A percentile compares a stretch with the other conserved stretches of the same genome.
These are phyloP conservation scores for Gigaspora rosea DNA, from an alignment of 192 early-diverging fungal genomes.

Conservation along the genomic window DNA sequence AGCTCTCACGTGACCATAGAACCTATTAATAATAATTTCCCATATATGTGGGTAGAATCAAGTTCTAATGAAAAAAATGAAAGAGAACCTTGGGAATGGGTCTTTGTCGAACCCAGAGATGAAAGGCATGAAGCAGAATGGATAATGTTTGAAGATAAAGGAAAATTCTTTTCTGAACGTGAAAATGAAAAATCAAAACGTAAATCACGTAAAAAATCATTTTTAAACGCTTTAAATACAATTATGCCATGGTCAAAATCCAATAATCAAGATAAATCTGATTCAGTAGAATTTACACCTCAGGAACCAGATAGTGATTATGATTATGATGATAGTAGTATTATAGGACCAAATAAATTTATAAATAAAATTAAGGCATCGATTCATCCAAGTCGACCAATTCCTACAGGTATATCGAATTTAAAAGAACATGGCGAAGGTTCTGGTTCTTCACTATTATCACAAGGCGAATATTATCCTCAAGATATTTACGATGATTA, in stretches of 20 bases:
- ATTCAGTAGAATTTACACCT: background rate
- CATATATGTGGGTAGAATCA: slow-evolving; percentile 28
- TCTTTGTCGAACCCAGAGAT: slow-evolving; percentile 23
- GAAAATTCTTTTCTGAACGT: background rate
- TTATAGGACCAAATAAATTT: background rate
- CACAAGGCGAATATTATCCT: background rate
- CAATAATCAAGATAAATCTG: background rate
- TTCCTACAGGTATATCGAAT: background rate
- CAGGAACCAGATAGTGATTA: background rate
- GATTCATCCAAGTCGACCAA: background rate
- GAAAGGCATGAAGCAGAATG: slow-evolving; percentile 18
- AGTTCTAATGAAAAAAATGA: background rate
- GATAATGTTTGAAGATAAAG: slow-evolving; percentile 27
- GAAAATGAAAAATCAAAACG: background rate
- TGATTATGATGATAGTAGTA: background rate
- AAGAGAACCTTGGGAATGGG: slow-evolving; percentile 25
- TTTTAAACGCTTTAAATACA: background rate
- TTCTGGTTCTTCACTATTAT: background rate
- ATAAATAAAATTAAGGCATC: background rate
- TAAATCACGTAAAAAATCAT: background rate
- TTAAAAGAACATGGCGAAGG: background rate
- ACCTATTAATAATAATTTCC: slow-evolving; percentile 26
- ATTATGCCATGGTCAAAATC: background rate
- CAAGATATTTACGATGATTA: background rate
- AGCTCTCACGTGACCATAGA: slow-evolving; percentile 21